phyloP scores from a whole-genome alignment of 805 yeast species.

The Cyberlindnera bimundalis region DNA sequence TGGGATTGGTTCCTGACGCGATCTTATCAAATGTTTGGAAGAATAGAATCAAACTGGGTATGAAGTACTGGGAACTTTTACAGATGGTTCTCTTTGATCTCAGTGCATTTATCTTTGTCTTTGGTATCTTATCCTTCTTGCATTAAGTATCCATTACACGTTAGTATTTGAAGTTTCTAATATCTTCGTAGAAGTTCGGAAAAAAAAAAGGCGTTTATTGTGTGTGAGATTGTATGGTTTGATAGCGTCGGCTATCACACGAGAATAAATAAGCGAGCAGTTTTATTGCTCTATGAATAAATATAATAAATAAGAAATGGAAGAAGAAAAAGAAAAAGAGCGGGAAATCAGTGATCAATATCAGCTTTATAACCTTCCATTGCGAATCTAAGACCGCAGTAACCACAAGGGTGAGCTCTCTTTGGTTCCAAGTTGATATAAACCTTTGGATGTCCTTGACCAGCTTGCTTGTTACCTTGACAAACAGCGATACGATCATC shows the following conservation, averaged over 20 bases:
- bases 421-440: slow-evolving; percentile 79
- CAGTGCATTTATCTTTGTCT: slow-evolving; percentile 20
- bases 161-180: no score
- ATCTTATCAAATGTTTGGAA: slow-evolving; percentile 18
- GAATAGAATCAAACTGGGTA: slow-evolving; percentile 20
- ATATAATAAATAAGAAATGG: slow-evolving; percentile 12
- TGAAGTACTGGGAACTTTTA: slow-evolving; percentile 26
- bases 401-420: slow-evolving; percentile 69
- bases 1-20: slow-evolving; percentile 22
- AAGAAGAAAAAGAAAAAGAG: no score
- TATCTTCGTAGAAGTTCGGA: no score
- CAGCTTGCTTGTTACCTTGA: slow-evolving; percentile 70
- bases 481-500: slow-evolving; percentile 68
- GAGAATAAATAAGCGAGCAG: no score
- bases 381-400: slow-evolving; percentile 69
- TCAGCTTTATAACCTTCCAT: slow-evolving; percentile 21
- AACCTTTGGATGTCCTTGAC: slow-evolving; percentile 82
- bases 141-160: no score
- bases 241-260: no score
- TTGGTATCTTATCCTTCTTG: slow-evolving; percentile 22
- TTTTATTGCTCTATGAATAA: slow-evolving; percentile 7
- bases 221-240: no score
- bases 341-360: slow-evolving; percentile 9
- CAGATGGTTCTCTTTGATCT: slow-evolving; percentile 25
- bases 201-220: no score